These are phyloP conservation scores for Akanthomyces muscarius DNA, from an alignment of 2,329 filamentous ascomycete species.

Conservation along the genomic window DNA sequence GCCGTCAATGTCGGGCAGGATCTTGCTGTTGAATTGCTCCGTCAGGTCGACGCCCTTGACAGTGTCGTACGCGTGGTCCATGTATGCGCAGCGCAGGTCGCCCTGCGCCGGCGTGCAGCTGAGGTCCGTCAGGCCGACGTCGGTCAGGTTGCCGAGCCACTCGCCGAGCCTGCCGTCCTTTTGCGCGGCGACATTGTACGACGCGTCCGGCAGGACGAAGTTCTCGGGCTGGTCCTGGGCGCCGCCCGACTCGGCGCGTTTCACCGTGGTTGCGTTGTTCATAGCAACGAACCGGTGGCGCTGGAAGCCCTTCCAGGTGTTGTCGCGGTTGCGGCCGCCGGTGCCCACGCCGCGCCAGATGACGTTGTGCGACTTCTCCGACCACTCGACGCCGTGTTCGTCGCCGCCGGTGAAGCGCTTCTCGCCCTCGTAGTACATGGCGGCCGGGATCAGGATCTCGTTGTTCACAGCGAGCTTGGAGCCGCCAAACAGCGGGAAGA, in stretches of 20 bases:
- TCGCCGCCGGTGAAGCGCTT: slow-evolving; percentile 56
- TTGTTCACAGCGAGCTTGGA: slow-evolving; percentile 67
- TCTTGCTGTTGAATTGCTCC: slow-evolving; percentile 60
- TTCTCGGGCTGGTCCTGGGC: slow-evolving; percentile 43
- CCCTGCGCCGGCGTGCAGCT: slow-evolving; percentile 42
- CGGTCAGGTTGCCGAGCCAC: slow-evolving; percentile 48
- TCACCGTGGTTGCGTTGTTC: slow-evolving; percentile 62
- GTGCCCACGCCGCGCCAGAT: slow-evolving; percentile 67
- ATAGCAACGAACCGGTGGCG: slow-evolving; percentile 71
- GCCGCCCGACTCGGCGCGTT: slow-evolving; percentile 42
- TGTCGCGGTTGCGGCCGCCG: slow-evolving; percentile 53
- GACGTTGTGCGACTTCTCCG: slow-evolving; percentile 48
- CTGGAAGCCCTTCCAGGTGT: slow-evolving; percentile 70
- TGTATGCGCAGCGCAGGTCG: slow-evolving; percentile 45
- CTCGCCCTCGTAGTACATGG: slow-evolving; percentile 65
- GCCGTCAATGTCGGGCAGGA: slow-evolving; percentile 73
- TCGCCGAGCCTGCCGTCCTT: slow-evolving; percentile 40
- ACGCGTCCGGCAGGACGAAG: slow-evolving; percentile 47
- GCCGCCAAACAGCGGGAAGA: slow-evolving; percentile 64
- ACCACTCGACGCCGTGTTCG: slow-evolving; percentile 53
- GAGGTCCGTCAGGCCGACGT: slow-evolving; percentile 52
- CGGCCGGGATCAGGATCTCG: slow-evolving; percentile 65
- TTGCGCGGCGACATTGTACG: slow-evolving; percentile 46
- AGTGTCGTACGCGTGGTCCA: slow-evolving; percentile 41
- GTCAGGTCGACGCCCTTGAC: slow-evolving; percentile 39